Percentiles rank a stretch among this genome's conserved stretches.
Conservation (phyloP, 495 filamentous ascomycete species). For the Podospora sp. region DNA sequence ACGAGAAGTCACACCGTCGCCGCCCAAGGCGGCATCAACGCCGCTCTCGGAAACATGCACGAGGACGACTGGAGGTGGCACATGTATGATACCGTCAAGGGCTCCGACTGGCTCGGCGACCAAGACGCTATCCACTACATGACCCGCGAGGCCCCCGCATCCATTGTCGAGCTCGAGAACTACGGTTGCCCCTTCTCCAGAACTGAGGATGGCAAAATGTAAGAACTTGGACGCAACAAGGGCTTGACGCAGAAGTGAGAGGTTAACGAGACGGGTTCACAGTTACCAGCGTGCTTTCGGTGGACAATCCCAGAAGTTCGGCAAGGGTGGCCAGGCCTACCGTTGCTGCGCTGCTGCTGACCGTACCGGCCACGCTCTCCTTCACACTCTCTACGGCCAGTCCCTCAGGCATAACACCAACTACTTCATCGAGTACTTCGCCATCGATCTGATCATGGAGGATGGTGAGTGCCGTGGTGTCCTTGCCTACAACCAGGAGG, state of each 20-base stretch:
- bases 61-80: conserved; percentile 99
- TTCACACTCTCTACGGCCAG: conserved; percentile 98
- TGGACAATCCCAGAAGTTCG: conserved; percentile 92
- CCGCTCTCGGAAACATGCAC: conserved; percentile 87
- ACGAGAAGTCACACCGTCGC: conserved; percentile 95
- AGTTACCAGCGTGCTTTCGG: conserved; percentile 95
- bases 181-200: conserved; percentile 97
- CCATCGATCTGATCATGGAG: conserved; percentile 93
- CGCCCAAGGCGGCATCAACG: conserved; percentile 93
- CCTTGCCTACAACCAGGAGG: conserved; percentile 96
- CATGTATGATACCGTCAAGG: conserved; percentile 99
- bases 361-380: conserved; percentile 91
- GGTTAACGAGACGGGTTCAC: conserved; percentile 17
- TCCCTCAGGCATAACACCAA: conserved; percentile 96
- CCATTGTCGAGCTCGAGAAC: conserved; percentile 93
- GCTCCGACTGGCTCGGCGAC: conserved; percentile 97
- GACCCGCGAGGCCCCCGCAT: conserved; percentile 90
- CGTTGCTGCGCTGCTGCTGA: conserved; percentile 94
- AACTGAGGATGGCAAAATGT: conserved; percentile 95
- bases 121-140: conserved; percentile 99
- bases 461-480: conserved; percentile 95
- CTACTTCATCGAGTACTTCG: conserved; percentile 99
- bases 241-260: conserved; percentile 14
- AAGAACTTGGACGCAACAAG: conserved; percentile 25
- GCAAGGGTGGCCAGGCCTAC: conserved; percentile 97